Evolutionary conservation across 129 eudicot species (phyloP), one percentile per base, ranked within the genome.

Genomic region (Flaveria linearis): DNA sequence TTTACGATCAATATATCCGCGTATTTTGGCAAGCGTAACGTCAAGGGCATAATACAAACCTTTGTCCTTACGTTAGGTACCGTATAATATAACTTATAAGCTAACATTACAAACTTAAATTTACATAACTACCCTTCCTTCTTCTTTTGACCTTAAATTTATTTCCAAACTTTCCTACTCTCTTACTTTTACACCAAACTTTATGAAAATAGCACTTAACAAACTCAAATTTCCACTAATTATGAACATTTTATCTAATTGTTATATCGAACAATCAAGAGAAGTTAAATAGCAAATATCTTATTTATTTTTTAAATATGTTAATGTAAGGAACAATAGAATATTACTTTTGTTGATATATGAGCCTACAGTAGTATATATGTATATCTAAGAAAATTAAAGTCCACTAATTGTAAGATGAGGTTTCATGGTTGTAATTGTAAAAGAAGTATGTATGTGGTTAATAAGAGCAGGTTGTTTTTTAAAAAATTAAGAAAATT

Each of bases 1-100:
- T 36, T 4, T 36, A 36, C 5, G 41, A 36, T 36, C 7, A 36
- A 36, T 5, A 36, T 36, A 36, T 36, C 41, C 1, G 8, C 5
- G 41, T 36, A 36, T 36, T 45, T 8, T 49, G 22, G 36, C 36
- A 77, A 57, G 76, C 70, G 76, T 78, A 56, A 78, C 76, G 76
- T 60, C 61, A 69, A 28, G 76, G 60, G 76, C 22, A 68, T 68
- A 17, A 68, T 69, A 69, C 76, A 45, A 78, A 56, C 51, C 82
- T 78, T 78, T 78, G 69, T 78, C 12, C 62, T 43, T 43, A 78
- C 82, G 82, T 69, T 71, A 69, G 50, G 69, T 69, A 78, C 82
- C 71, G 50, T 78, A 56, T 57, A 20, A 20, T 78, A 57, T 58
- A 78, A 61, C 71, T 42, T 78, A 57, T 58, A 78, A 61, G 76